These are phyloP conservation scores for Rubus idaeus DNA, from an alignment of 306 rosid genomes.

Conservation along the genomic window DNA sequence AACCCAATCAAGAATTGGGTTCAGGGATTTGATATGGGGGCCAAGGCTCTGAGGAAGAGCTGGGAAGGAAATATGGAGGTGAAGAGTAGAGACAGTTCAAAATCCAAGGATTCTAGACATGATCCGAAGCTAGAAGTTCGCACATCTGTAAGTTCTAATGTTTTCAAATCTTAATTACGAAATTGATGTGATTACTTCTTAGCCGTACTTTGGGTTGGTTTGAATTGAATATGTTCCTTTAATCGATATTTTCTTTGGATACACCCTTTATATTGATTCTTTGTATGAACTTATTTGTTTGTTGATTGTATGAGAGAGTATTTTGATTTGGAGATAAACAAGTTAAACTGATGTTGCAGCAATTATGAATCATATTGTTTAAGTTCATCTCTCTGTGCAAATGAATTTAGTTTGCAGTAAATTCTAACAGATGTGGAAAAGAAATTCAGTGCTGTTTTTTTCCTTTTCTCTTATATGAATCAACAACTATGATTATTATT, in stretches of 20 bases:
- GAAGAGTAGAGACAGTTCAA: constrained; percentile 62
- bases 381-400: not conserved
- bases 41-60: constrained; percentile 92
- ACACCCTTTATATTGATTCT: not conserved
- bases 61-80: constrained; percentile 97
- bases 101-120: constrained; percentile 50
- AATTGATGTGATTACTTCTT: constrained; percentile 8
- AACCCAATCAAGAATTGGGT: constrained; percentile 63
- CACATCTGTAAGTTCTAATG: constrained; percentile 57
- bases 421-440: not conserved
- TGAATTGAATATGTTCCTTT: not conserved
- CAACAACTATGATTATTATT: constrained; percentile 25
- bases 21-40: constrained; percentile 86
- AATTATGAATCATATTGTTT: constrained; percentile 3
- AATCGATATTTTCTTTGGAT: not conserved
- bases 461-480: not conserved
- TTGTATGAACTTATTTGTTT: not conserved
- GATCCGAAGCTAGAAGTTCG: constrained; percentile 65
- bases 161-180: not conserved
- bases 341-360: not conserved
- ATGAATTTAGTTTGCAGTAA: not conserved
- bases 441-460: not conserved
- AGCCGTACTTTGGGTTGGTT: not conserved
- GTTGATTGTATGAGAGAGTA: constrained; percentile 13
- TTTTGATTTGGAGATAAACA: not conserved